Evolutionary conservation across 768 basidiomycete genomes (phyloP).

Genomic region (Amanita pseudoporphyria): DNA sequence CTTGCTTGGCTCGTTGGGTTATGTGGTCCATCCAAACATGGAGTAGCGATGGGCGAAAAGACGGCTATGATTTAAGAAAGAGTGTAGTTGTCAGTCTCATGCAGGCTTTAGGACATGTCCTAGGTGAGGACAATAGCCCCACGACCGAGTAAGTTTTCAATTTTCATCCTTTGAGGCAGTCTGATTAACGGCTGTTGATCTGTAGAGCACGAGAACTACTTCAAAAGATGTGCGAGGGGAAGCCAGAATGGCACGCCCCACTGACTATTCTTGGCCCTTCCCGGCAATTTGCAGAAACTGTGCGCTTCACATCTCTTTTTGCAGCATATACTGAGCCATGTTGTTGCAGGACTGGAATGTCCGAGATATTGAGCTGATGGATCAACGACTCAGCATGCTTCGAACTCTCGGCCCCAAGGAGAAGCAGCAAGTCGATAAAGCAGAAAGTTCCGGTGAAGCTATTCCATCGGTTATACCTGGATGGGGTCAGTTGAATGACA

Average conservation of each 20-base stretch:
- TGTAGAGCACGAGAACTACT: conserved; percentile 3
- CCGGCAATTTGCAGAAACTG: conserved; percentile 10
- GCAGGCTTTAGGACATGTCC: conserved; percentile 34
- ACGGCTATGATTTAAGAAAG: conserved; percentile 32
- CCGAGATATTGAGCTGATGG: conserved; percentile 45
- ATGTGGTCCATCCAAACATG: conserved; percentile 46
- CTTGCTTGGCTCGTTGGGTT: conserved; percentile 62
- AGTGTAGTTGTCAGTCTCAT: conserved; percentile 37
- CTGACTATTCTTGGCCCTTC: conserved; percentile 15
- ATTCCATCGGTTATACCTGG: conserved; percentile 20
- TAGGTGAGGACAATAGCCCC: conserved; percentile 11
- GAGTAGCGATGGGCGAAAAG: conserved; percentile 16
- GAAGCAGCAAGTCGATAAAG: not conserved
- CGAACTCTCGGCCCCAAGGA: not conserved
- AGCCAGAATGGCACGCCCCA: conserved; percentile 12
- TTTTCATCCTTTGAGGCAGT: conserved; percentile 1
- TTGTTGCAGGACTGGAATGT: conserved; percentile 40
- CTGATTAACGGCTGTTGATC: not conserved
- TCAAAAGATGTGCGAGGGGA: conserved; percentile 1
- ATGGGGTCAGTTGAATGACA: conserved; percentile 36
- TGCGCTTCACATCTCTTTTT: conserved; percentile 10
- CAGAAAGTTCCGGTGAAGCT: not conserved
- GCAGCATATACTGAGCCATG: not conserved
- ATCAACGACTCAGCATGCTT: conserved; percentile 32
- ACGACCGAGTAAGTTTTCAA: conserved; percentile 25